Base-by-base conservation (phyloP, 164 flowering plant species). In the Vitis amurensis region DNA sequence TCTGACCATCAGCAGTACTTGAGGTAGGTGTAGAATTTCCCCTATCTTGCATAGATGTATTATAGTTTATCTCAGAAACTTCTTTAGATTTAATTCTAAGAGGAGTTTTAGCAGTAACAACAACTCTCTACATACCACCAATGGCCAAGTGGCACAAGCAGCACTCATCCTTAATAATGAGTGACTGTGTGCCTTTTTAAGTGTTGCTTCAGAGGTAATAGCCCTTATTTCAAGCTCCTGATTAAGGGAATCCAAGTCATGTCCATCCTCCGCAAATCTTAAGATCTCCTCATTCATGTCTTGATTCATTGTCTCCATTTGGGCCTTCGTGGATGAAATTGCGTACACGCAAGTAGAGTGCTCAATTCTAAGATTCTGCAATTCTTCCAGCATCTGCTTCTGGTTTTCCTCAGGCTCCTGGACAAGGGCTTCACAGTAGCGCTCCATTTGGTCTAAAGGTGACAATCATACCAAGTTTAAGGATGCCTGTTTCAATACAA, bases 401-500 rank as follows among this genome's bases (percentile, higher is more conserved):
- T 91, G 99, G 81, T 83, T 93, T 82, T 89, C 97, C 82, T 93
- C 99, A 15, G 91, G 89, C 78, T 91, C 97, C 59, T 90, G 95
- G 68, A 93, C 66, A 59, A 96, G 92, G 59, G 92, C 85, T 85
- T 96, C 97, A 79, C 91, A 96, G 78, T 91, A 93, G 79, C 92
- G 84, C 76, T 96, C 99, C 98, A 91, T 93, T 86, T 93, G 88
- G 72, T 84, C 87, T 94, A 89, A 19, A 19, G 23, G 23, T 19
- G 23, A 19, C 1, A 19, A 19, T 19, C 23, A 19, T 1, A 19
- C 23, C 1, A 19, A 19, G 23, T 19, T 19, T 19, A 19, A 19
- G 23, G 23, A 19, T 19, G 23, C 23, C 23, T 19, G 23, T 19
- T 19, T 19, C 23, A 19, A 19, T 1, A 19, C 23, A 19, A 19